Evolutionary conservation across 2,329 filamentous ascomycete genomes (phyloP), one percentile per base, ranked within the genome.

Genomic region (Beauveria brongniartii): DNA sequence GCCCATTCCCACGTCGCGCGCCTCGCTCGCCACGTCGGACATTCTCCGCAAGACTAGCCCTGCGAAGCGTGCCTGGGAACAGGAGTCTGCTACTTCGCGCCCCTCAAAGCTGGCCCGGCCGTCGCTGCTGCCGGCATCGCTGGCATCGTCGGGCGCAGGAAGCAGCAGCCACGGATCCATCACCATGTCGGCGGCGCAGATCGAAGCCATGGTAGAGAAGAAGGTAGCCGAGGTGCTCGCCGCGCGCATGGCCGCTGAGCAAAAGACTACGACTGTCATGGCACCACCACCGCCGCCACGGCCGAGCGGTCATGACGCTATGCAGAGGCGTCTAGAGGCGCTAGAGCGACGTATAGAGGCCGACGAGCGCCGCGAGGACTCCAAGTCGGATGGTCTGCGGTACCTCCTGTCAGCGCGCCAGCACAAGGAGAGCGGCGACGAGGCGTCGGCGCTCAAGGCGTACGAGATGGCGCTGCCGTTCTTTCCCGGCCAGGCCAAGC

Each of bases 331-430:
- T 1, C 79, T 97, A 0, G 91, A 96, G 62, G 87, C 89, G 0
- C 80, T 97, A 3, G 93, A 97, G 73, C 84, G 88, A 65, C 88
- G 90, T n/a, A 89, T 97, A 30, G 89, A 93, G 34, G 73, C 70
- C 62, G 84, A 84, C 22, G 83, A 80, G 48, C 78, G 76, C 63
- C 69, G 71, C 51, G 90, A 92, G 43, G 91, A 95, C 67, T 78
- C 82, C 28, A 85, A 89, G 58, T 87, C 90, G 0, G 91, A 96
- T 64, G 94, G 93, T 0, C 74, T 97, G 30, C 89, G 91, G 12
- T 91, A 89, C 67, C 76, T 97, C 40, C 80, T 97, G n/a, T 91
- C 94, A 81, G 93, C 91, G 1, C 90, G 94, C 65, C 92, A 97
- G 71, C 90, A 95, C 69, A 92, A 92, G 70, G 90, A 91, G 57